Evolutionary conservation across 768 basidiomycete species (phyloP), one percentile per base, ranked within the genome.

Genomic region (Boletus reticulatus): DNA sequence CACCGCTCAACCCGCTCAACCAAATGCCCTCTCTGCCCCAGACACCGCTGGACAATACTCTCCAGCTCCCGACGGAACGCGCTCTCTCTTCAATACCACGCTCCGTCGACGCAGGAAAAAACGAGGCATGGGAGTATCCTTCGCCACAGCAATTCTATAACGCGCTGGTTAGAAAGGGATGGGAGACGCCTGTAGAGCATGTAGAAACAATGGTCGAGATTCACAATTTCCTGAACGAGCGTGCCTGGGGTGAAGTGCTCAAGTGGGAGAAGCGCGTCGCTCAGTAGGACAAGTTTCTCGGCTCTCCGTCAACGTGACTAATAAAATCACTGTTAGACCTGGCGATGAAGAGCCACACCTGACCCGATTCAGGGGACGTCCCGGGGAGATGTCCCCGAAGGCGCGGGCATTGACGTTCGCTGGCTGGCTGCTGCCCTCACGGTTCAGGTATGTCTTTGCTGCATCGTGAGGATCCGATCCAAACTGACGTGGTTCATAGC

Each of bases 61-160:
- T 77, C 2, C 73, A 76, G 38, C 80, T 98, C 19, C 89, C 94
- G 4, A 88, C 84, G 0, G 77, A 84, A 17, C 84, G 96, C 59
- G 85, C 81, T 6, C 78, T 80, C 48, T 96, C 94, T 0, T 87
- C 93, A 3, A 99, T 99, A 67, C 94, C 93, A 6, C 85, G 94
- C 48, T 76, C 84, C 53, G 62, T 65, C 4, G 67, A 72, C 1
- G 16, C 56, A 2, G 59, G 50, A 19, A 55, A 22, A 9, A 65
- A 57, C 24, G 57, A 58, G 22, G 81, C 77, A 44, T 98, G 96
- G 96, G 94, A 97, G 68, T 98, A 98, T 72, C 96, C 96, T 4
- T 93, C 89, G 3, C 93, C 95, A 11, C 96, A 98, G 72, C 95
- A 98, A 70, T 98, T 98, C 68, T 95, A 98, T 72, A 98, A 98